Base-by-base conservation (phyloP, 2,329 filamentous ascomycete genomes). In the Trichoderma sp. region DNA sequence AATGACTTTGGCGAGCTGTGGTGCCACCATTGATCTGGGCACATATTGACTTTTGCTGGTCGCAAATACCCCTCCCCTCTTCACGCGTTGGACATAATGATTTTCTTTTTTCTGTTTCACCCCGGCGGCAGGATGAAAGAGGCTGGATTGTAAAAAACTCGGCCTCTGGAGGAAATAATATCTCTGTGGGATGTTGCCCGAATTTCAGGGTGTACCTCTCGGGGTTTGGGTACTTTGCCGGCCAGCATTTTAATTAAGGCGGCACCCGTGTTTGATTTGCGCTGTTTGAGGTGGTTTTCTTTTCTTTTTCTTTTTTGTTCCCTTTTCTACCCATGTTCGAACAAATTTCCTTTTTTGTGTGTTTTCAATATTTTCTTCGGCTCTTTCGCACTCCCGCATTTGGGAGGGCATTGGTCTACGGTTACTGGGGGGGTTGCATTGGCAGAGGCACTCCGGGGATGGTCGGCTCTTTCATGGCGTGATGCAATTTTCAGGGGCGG, bases 401-500 rank as follows among this genome's bases (percentile, higher is more conserved):
- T 28, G 26, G 24, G 36, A 39, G 61, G 61, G 71, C 68, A 73
- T 58, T 56, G 67, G 61, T 71, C 71, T 71, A 66, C 47, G 71
- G 68, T 71, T 71, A 62, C 53, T 47, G 53, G 56, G 60, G 60
- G 67, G 51, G 58, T 65, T 66, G 67, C 71, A 66, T 71, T 71
- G 71, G 71, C 67, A 71, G 43, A 66, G 61, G 67, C 62, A 67
- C 58, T 60, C 67, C 60, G 71, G 63, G 58, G 53, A 71, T 60
- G 71, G 71, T 63, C 57, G 67, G 67, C 71, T 73, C 67, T 73
- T 73, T 73, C 68, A 73, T 63, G 71, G 71, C 71, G 71, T 71
- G 71, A 71, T 73, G 71, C 71, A 71, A 69, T 70, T 71, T 70
- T 73, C 62, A 53, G 71, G 53, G 66, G 71, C 53, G 71, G 71